phyloP scores from a whole-genome alignment of 2,329 filamentous ascomycete species.

The Fonsecaea nubica region DNA sequence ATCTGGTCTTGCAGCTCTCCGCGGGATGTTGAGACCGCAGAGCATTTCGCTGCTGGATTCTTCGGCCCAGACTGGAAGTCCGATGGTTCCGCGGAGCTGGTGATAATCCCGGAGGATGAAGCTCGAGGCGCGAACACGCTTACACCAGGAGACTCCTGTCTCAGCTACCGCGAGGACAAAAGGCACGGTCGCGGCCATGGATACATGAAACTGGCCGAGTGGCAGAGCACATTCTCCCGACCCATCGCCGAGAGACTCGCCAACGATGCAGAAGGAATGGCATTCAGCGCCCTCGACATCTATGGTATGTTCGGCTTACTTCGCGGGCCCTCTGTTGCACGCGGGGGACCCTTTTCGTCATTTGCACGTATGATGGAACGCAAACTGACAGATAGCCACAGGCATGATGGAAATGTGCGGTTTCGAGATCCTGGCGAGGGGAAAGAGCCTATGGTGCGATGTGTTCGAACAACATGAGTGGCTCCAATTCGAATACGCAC shows the following conservation, averaged over 20 bases:
- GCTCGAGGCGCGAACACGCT: slow-evolving; percentile 62
- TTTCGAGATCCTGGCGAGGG: slow-evolving; percentile 63
- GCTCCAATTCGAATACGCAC: slow-evolving; percentile 63
- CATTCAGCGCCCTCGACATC: slow-evolving; percentile 56
- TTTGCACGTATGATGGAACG: neutral
- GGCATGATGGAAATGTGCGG: slow-evolving; percentile 63
- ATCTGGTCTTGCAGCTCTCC: slow-evolving; percentile 63
- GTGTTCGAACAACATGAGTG: slow-evolving; percentile 63
- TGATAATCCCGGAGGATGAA: slow-evolving; percentile 60
- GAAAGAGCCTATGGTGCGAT: slow-evolving; percentile 62
- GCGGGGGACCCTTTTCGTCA: neutral
- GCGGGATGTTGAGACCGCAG: slow-evolving; percentile 64
- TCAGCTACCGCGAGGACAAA: slow-evolving; percentile 48
- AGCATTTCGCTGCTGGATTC: slow-evolving; percentile 61
- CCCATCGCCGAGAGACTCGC: slow-evolving; percentile 55
- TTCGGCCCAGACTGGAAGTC: slow-evolving; percentile 59
- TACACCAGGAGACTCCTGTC: slow-evolving; percentile 60
- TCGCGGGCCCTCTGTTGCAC: neutral
- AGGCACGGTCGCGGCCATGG: slow-evolving; percentile 59
- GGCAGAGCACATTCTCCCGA: slow-evolving; percentile 56
- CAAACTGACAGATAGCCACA: neutral
- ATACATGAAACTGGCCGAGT: slow-evolving; percentile 54
- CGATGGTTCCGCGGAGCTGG: slow-evolving; percentile 48
- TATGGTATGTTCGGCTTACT: slow-evolving; percentile 56
- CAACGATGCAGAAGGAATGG: slow-evolving; percentile 51